phyloP scores from a whole-genome alignment of 1,284 basidiomycete species.

The Trichosporon sp. region DNA sequence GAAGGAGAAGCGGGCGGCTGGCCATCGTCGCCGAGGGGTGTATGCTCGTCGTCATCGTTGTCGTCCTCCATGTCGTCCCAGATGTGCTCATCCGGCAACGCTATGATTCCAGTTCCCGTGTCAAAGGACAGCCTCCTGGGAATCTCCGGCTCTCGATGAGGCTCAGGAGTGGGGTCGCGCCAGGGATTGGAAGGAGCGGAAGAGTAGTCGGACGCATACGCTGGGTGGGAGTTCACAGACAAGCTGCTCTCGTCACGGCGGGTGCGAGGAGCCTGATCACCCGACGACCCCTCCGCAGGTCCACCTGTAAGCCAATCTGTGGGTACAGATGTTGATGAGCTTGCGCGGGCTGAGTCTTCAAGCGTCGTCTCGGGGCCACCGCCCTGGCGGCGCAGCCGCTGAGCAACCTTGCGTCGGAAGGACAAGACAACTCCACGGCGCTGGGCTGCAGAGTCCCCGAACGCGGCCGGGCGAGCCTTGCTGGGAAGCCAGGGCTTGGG shows the following conservation, averaged over 20 bases:
- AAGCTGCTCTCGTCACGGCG: neutral
- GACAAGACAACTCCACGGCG: constrained; percentile 41
- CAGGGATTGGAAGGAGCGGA: constrained; percentile 37
- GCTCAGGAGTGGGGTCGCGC: constrained; percentile 28
- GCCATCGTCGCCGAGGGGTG: constrained; percentile 35
- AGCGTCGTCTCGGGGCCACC: neutral
- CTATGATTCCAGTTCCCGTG: constrained; percentile 62
- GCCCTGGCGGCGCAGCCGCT: constrained; percentile 31
- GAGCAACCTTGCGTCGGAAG: constrained; percentile 40
- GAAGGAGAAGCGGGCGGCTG: constrained; percentile 52
- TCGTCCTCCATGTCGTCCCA: constrained; percentile 54
- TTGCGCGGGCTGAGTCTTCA: neutral
- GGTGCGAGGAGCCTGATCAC: neutral
- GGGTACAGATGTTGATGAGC: neutral
- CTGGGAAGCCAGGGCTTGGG: constrained; percentile 87
- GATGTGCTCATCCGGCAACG: constrained; percentile 63
- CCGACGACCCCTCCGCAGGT: neutral
- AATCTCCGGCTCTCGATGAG: neutral
- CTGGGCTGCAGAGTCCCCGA: constrained; percentile 51
- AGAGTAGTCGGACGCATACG: neutral
- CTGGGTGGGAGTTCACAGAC: neutral
- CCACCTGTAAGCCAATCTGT: neutral
- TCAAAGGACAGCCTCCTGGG: constrained; percentile 28
- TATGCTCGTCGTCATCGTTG: constrained; percentile 52
- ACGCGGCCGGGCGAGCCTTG: constrained; percentile 59